Evolutionary conservation across 148 eudicot species (phyloP).

Genomic region (Mesembryanthemum crystallinum): DNA sequence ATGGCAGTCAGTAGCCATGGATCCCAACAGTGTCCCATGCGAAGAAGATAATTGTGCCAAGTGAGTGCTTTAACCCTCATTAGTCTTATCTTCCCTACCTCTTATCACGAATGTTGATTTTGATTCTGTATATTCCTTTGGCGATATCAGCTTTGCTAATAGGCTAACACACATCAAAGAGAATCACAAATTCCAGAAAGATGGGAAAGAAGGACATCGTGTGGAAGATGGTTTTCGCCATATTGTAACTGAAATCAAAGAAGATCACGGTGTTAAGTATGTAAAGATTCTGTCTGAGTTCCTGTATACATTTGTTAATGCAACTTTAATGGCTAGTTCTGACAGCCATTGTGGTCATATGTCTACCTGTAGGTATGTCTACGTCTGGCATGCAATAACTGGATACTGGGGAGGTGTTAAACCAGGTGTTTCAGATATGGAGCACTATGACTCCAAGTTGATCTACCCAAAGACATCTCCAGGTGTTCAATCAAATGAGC

Average conservation of each 20-base stretch:
- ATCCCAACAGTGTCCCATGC: conserved; percentile 42
- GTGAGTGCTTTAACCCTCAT: conserved; percentile 36
- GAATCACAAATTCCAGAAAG: conserved; percentile 77
- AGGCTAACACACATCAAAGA: conserved; percentile 72
- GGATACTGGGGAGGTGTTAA: conserved; percentile 94
- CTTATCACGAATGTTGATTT: not conserved
- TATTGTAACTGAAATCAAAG: conserved; percentile 60
- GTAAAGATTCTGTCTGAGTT: not conserved
- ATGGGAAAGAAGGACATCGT: conserved; percentile 65
- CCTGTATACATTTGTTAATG: not conserved
- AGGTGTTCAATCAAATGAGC: conserved; percentile 60
- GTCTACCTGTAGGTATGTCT: conserved; percentile 52
- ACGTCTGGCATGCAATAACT: conserved; percentile 88
- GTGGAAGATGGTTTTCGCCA: conserved; percentile 64
- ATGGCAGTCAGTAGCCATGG: conserved; percentile 89
- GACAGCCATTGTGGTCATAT: not conserved
- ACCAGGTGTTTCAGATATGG: conserved; percentile 59
- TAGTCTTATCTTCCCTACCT: not conserved
- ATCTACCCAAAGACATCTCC: conserved; percentile 59
- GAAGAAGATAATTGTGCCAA: conserved; percentile 63
- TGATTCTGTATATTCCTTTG: conserved; percentile 4
- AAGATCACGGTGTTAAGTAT: conserved; percentile 61
- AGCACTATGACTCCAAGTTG: conserved; percentile 62
- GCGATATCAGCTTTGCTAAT: conserved; percentile 65
- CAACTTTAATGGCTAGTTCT: no score